Evolutionary conservation across 192 early-diverging fungal species (phyloP), one percentile per base, ranked within the genome.

Genomic region (Podila horticola): DNA sequence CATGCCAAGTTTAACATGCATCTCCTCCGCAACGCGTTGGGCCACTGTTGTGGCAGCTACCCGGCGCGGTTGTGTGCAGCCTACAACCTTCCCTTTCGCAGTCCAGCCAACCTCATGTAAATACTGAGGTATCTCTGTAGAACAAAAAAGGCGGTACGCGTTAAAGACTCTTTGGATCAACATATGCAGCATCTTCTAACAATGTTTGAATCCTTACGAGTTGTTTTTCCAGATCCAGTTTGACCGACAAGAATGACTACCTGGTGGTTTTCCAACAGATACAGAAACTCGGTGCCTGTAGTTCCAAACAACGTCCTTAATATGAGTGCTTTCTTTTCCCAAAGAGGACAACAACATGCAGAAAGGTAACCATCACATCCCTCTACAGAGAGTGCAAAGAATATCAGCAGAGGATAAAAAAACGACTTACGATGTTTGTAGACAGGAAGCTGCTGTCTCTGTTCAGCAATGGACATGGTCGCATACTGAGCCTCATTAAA

Each of bases 181-280:
- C 13, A 15, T 36, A n/a, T 51, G 55, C 2, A 26, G 31, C 1
- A 17, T 17, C 15, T 3, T 30, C 30, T 6, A 19, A 17, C 17
- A 17, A 30, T 10, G 15, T 17, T 60, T n/a, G 1, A n/a, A 28
- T 29, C 65, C 88, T 58, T 88, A 93, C 92, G 94, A 41, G 94
- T 95, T 5, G 94, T 92, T 82, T 95, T 95, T 51, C 94, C 94
- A 24, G 87, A 94, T 20, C 94, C 94, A 13, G 94, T 95, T 66
- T 92, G 88, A 4, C 93, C 94, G 17, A 94, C 90, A 28, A 95
- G 84, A 38, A 95, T 86, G 0, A 89, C 83, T n/a, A 91, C 90
- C 61, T 92, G 92, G 64, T 90, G 86, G 20, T 79, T 88, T 60
- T 93, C 92, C 1, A 94, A 62, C 10, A 92, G 66, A 72, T 92